Evolutionary conservation across 2,329 filamentous ascomycete species (phyloP).

Genomic region (Phoma sp.): DNA sequence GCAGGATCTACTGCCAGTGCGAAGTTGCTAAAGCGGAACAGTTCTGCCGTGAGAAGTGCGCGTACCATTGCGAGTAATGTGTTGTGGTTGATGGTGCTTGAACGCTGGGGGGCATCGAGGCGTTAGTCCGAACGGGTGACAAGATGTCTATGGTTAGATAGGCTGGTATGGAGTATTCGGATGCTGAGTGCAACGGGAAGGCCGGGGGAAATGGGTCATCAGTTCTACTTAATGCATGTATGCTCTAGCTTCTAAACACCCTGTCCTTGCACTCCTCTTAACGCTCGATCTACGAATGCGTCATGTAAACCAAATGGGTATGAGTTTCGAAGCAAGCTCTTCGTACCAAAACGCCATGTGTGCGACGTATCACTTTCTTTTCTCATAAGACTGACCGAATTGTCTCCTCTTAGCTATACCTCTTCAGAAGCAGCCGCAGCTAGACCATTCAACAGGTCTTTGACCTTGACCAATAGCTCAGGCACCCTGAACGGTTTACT

Average conservation of each 20-base stretch:
- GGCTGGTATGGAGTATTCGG: no score
- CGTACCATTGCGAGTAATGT: not conserved
- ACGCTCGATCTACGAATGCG: slow-evolving; percentile 1
- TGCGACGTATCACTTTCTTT: not conserved
- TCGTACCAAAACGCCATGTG: not conserved
- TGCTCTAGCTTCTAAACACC: not conserved
- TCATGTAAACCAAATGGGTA: not conserved
- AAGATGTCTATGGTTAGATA: not conserved
- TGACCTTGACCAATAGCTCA: slow-evolving; percentile 40
- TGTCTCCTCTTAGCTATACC: not conserved
- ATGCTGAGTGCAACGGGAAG: no score
- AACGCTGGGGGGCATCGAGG: not conserved
- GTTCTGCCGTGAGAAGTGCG: slow-evolving; percentile 3
- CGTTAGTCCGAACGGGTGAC: not conserved
- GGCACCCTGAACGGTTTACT: slow-evolving; percentile 45
- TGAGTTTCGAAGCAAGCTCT: not conserved
- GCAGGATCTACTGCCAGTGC: not conserved
- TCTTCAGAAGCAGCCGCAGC: not conserved
- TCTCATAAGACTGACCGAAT: not conserved
- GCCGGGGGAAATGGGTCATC: no score
- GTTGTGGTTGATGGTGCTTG: not conserved
- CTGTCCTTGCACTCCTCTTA: not conserved
- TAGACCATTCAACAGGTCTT: slow-evolving; percentile 25
- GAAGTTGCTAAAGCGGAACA: not conserved
- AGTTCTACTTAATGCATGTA: not conserved